Conservation (phyloP, 768 basidiomycete species). For the Lactarius pseudohatsudake region DNA sequence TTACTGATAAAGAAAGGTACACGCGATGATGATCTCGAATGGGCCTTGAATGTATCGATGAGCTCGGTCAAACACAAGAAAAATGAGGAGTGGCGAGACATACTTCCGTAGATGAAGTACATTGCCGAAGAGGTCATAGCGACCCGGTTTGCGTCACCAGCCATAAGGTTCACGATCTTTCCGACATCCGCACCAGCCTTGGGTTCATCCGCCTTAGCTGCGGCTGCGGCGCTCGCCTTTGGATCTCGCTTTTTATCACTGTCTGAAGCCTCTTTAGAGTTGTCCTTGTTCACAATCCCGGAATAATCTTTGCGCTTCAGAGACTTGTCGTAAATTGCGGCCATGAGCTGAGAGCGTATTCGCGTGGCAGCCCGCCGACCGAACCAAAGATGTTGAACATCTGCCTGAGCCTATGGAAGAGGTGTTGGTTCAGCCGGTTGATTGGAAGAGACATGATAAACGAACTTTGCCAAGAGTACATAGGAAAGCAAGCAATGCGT, state of each 20-base stretch:
- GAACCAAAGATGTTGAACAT: conserved; percentile 77
- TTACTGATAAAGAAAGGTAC: conserved; percentile 74
- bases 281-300: conserved; percentile 62
- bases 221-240: conserved; percentile 2
- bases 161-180: conserved; percentile 90
- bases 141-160: conserved; percentile 66
- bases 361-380: conserved; percentile 73
- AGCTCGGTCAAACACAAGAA: neutral
- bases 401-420: conserved; percentile 42
- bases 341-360: conserved; percentile 78
- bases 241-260: conserved; percentile 23
- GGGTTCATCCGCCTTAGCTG: conserved; percentile 46
- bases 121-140: conserved; percentile 52
- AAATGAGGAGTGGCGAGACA: conserved; percentile 24
- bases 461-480: conserved; percentile 55
- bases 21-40: conserved; percentile 73
- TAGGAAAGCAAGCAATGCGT: conserved; percentile 72
- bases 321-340: conserved; percentile 85
- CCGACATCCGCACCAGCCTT: conserved; percentile 83
- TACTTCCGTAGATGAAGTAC: conserved; percentile 70
- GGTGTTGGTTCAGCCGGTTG: neutral
- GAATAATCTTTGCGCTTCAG: conserved; percentile 82
- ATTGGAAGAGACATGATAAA: conserved; percentile 1
- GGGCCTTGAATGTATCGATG: conserved; percentile 48
- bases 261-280: conserved; percentile 14